These are phyloP conservation scores for Globisporangium mamillatum DNA, from an alignment of 352 stramenopile genomes.

Conservation along the genomic window DNA sequence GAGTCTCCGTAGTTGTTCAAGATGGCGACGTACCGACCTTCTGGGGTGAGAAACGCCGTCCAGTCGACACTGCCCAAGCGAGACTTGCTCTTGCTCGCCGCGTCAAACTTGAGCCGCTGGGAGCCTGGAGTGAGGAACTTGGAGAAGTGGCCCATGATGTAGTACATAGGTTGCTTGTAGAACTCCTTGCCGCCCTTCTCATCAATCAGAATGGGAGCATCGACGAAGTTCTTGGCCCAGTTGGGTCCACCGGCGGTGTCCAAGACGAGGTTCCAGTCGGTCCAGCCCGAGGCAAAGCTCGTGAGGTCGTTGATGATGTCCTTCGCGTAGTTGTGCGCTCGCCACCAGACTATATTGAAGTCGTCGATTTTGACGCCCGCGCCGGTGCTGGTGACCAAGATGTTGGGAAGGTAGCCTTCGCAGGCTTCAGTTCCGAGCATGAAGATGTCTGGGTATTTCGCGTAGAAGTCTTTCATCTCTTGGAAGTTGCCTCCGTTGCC, in stretches of 20 bases:
- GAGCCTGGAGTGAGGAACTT: conserved; percentile 57
- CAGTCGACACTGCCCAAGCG: conserved; percentile 22
- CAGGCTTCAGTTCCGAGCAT: conserved; percentile 83
- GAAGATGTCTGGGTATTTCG: conserved; percentile 64
- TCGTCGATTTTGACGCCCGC: conserved; percentile 40
- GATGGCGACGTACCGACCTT: conserved; percentile 26
- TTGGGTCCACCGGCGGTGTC: conserved; percentile 62
- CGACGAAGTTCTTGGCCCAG: conserved; percentile 65
- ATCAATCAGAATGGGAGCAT: conserved; percentile 63
- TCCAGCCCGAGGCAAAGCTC: conserved; percentile 65
- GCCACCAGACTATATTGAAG: conserved; percentile 47
- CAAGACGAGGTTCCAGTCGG: conserved; percentile 83
- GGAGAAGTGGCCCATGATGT: conserved; percentile 60
- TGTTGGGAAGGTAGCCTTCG: conserved; percentile 52
- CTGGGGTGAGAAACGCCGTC: conserved; percentile 27
- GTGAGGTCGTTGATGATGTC: conserved; percentile 85
- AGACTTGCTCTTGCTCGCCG: conserved; percentile 18
- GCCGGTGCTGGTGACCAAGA: conserved; percentile 35
- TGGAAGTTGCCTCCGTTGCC: conserved; percentile 40
- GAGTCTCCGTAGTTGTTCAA: conserved; percentile 35
- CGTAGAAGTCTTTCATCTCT: conserved; percentile 50
- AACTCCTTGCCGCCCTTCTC: conserved; percentile 39
- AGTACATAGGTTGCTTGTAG: conserved; percentile 76
- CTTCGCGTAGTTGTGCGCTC: conserved; percentile 68
- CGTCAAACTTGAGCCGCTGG: conserved; percentile 28